Conservation (phyloP, 2,329 filamentous ascomycete species). For the Talaromyces albobiverticillius region DNA sequence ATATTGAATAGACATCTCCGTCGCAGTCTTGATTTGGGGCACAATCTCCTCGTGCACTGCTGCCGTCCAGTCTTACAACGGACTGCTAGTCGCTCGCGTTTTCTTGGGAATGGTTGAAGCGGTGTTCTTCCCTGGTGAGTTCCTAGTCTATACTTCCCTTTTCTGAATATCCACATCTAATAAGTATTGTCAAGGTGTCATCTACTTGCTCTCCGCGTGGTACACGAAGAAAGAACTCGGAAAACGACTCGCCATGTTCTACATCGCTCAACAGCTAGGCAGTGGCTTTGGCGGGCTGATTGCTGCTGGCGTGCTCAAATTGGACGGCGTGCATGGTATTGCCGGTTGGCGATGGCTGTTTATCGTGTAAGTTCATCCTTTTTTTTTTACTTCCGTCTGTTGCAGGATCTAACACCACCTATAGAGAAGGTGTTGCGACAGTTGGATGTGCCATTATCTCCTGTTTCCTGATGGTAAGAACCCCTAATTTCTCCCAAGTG, state of each 20-base stretch:
- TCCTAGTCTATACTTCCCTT: too few relatives aligned
- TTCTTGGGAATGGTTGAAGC: conserved; percentile 63
- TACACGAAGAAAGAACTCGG: conserved; percentile 47
- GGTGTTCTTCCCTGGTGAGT: conserved; percentile 62
- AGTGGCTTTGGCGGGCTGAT: conserved; percentile 43
- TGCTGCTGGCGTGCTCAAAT: conserved; percentile 29
- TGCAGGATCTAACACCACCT: too few relatives aligned
- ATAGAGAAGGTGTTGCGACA: conserved; percentile 39
- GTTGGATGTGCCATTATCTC: conserved; percentile 46
- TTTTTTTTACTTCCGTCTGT: too few relatives aligned
- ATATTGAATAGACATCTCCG: too few relatives aligned
- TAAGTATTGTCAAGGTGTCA: conserved; percentile 47
- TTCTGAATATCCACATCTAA: too few relatives aligned
- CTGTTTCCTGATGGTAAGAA: conserved; percentile 55
- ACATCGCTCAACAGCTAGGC: conserved; percentile 42
- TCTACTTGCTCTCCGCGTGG: conserved; percentile 67
- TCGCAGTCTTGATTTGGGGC: too few relatives aligned
- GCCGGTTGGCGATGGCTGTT: conserved; percentile 51
- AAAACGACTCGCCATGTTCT: conserved; percentile 32
- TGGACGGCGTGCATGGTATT: conserved; percentile 38
- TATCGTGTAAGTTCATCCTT: conserved; percentile 26
- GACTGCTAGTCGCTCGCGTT: neutral
- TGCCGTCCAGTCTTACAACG: neutral
- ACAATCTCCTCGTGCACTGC: neutral
- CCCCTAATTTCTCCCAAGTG: too few relatives aligned